Evolutionary conservation across 2,329 filamentous ascomycete genomes (phyloP).

Genomic region (Huntiella omanensis): DNA sequence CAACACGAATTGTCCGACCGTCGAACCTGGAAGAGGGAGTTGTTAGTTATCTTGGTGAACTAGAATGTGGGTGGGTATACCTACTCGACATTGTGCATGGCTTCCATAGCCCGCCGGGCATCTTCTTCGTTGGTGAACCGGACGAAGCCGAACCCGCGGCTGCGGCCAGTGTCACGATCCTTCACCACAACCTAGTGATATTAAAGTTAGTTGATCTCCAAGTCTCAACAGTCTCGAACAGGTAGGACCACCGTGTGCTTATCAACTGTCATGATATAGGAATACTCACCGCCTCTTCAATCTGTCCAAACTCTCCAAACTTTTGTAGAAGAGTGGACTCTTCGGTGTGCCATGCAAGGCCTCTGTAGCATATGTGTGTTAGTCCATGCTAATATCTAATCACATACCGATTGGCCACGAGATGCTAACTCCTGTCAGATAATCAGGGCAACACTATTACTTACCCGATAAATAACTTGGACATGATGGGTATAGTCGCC

Average conservation of each 20-base stretch:
- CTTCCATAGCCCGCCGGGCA: conserved; percentile 55
- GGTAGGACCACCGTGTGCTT: neutral
- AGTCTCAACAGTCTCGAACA: neutral
- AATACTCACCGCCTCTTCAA: conserved; percentile 71
- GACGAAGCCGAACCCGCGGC: conserved; percentile 94
- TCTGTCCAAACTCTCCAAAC: conserved; percentile 76
- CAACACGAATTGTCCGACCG: conserved; percentile 82
- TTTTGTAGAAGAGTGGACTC: conserved; percentile 71
- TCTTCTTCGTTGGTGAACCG: conserved; percentile 63
- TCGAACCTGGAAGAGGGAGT: conserved; percentile 51
- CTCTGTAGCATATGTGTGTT: conserved; percentile 30
- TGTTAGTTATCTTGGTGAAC: neutral
- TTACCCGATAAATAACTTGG: conserved; percentile 91
- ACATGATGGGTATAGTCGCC: conserved; percentile 36
- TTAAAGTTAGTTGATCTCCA: neutral
- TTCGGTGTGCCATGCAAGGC: conserved; percentile 96
- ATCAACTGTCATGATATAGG: neutral
- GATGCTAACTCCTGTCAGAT: neutral
- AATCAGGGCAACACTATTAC: conserved; percentile 16
- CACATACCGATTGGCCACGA: neutral
- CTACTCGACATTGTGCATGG: conserved; percentile 84
- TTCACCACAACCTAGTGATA: conserved; percentile 71
- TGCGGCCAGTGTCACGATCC: conserved; percentile 89
- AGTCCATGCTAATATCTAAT: neutral
- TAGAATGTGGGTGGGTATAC: conserved; percentile 16